These are phyloP conservation scores for Terfezia claveryi DNA, from an alignment of 495 filamentous ascomycete genomes.

Conservation along the genomic window DNA sequence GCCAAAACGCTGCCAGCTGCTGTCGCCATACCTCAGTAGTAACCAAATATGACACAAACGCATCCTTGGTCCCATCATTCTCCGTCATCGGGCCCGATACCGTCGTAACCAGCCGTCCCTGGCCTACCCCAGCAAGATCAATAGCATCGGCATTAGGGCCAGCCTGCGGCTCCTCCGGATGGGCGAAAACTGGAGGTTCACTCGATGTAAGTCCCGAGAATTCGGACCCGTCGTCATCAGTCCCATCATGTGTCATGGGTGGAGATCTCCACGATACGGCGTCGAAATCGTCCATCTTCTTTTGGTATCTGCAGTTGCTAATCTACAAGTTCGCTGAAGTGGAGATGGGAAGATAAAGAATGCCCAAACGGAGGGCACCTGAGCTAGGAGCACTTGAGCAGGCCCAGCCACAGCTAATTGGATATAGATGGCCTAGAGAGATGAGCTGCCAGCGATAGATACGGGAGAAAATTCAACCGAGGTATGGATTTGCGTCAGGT, in stretches of 20 bases:
- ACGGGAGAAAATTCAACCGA: too few species aligned
- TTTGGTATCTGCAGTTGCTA: too few species aligned
- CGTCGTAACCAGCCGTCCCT: slow-evolving; percentile 60
- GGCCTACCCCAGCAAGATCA: slow-evolving; percentile 46
- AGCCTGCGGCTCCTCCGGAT: slow-evolving; percentile 27
- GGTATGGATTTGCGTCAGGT: too few species aligned
- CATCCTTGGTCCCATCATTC: slow-evolving; percentile 91
- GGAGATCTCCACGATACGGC: neutral
- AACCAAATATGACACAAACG: slow-evolving; percentile 85
- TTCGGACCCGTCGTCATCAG: neutral
- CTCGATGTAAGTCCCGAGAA: neutral
- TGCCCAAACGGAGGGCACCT: too few species aligned
- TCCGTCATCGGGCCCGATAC: slow-evolving; percentile 74
- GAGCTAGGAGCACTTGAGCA: too few species aligned
- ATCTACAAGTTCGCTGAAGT: too few species aligned
- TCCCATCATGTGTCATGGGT: neutral
- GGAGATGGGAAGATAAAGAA: too few species aligned
- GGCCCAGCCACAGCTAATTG: too few species aligned
- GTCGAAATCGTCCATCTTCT: neutral
- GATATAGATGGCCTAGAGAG: too few species aligned
- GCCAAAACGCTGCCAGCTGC: neutral
- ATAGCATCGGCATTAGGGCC: slow-evolving; percentile 33
- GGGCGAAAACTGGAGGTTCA: neutral
- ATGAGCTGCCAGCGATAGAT: too few species aligned
- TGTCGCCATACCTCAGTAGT: slow-evolving; percentile 52